phyloP scores from a whole-genome alignment of 208 protist genomes.

The Tetramitus jugosus region DNA sequence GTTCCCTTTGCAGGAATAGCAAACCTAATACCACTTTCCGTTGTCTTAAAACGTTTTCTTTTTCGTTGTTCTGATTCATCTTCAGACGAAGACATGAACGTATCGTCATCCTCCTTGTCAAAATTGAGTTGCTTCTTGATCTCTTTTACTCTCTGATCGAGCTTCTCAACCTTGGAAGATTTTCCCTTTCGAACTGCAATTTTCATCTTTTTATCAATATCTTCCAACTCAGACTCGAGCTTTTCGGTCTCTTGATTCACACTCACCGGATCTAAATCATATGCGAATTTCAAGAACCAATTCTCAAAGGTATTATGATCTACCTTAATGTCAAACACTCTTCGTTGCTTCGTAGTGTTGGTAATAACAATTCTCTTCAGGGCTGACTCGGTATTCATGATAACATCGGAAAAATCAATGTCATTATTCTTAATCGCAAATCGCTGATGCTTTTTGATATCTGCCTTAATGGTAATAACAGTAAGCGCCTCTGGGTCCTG shows the following conservation, averaged over 20 bases:
- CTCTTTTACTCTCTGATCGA: not conserved
- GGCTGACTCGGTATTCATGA: not conserved
- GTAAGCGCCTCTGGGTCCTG: not conserved
- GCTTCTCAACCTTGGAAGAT: not conserved
- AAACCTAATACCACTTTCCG: constrained; percentile 16
- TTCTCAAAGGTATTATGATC: not conserved
- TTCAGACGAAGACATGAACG: not conserved
- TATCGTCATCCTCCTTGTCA: not conserved
- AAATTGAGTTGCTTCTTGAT: constrained; percentile 1
- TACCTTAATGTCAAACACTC: not conserved
- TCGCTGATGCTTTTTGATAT: constrained; percentile 17
- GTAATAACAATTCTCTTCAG: not conserved
- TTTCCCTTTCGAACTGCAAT: constrained; percentile 10
- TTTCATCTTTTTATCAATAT: constrained; percentile 8
- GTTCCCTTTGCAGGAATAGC: not conserved
- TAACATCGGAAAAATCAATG: constrained; percentile 16
- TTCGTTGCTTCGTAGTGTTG: not conserved
- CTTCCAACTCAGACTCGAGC: constrained; percentile 1
- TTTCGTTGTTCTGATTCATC: not conserved
- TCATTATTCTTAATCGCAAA: constrained; percentile 14
- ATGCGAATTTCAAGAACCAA: not conserved
- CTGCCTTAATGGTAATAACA: constrained; percentile 9
- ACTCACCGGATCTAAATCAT: constrained; percentile 15
- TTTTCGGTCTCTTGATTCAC: constrained; percentile 2
- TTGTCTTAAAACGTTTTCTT: not conserved